Percentiles rank a stretch among this genome's conserved stretches.
Evolutionary conservation across 2,329 filamentous ascomycete species (phyloP).

Genomic region (Didymellaceae sp.): DNA sequence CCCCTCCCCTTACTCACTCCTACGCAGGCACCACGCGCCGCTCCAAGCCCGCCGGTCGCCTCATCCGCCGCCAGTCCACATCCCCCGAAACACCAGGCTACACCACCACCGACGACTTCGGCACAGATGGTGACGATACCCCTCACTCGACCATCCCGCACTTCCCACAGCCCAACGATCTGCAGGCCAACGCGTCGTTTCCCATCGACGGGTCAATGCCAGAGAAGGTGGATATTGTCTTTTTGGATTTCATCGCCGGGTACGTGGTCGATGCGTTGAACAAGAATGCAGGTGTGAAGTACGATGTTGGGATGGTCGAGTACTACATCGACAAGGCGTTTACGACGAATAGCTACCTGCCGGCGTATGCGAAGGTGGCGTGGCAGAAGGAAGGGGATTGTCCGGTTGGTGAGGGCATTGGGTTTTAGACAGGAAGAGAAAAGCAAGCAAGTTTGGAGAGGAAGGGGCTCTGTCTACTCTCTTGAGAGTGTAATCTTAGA

Average conservation of each 20-base stretch:
- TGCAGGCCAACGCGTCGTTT: conserved; percentile 59
- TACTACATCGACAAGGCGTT: conserved; percentile 51
- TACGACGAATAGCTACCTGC: conserved; percentile 52
- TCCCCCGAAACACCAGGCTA: conserved; percentile 58
- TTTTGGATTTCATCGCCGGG: conserved; percentile 57
- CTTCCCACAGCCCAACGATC: conserved; percentile 58
- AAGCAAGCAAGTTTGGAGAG: too few species aligned
- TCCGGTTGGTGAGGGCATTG: conserved; percentile 47
- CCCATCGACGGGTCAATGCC: conserved; percentile 52
- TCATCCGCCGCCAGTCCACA: conserved; percentile 58
- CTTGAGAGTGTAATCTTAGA: too few species aligned
- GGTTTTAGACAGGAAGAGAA: conserved; percentile 16
- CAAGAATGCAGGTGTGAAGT: too few species aligned
- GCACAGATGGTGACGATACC: conserved; percentile 63
- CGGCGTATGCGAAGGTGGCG: conserved; percentile 49
- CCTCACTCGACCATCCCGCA: conserved; percentile 56
- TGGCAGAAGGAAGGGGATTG: conserved; percentile 53
- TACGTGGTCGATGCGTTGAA: conserved; percentile 48
- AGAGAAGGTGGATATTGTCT: conserved; percentile 60
- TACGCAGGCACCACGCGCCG: conserved; percentile 33
- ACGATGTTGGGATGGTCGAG: too few species aligned
- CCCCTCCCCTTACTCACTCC: conserved; percentile 51
- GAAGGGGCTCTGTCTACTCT: too few species aligned
- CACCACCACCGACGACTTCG: conserved; percentile 64
- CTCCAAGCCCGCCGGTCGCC: conserved; percentile 46